phyloP scores from a whole-genome alignment of 495 filamentous ascomycete species.

The Podospora appendiculata region DNA sequence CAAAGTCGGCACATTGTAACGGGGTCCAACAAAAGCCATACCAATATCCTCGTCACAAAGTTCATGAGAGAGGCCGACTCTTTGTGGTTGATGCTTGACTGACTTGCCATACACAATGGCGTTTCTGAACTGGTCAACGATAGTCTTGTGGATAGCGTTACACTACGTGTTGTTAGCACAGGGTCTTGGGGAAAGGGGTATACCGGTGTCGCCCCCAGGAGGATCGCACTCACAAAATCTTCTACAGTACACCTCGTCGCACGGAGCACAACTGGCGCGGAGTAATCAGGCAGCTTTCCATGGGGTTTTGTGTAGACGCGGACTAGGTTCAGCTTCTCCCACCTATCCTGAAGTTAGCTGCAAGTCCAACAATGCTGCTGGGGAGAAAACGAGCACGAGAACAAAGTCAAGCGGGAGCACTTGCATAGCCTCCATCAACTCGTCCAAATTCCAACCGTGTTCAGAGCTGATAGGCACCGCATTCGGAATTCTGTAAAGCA shows the following conservation, averaged over 20 bases:
- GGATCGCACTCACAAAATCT: conserved; percentile 71
- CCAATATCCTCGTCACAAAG: conserved; percentile 95
- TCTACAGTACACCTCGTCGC: conserved; percentile 80
- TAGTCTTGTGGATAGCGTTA: conserved; percentile 91
- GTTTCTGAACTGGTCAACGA: conserved; percentile 90
- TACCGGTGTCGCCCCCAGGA: too few species aligned
- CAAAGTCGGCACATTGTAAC: conserved; percentile 17
- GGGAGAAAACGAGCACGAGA: too few species aligned
- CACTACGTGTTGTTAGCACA: conserved; percentile 51
- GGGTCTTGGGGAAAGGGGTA: neutral
- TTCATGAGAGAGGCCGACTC: conserved; percentile 86
- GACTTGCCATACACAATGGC: conserved; percentile 96
- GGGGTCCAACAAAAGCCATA: conserved; percentile 34
- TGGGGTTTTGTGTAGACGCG: conserved; percentile 98
- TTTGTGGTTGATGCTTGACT: conserved; percentile 97
- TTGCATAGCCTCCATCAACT: conserved; percentile 88
- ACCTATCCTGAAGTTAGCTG: conserved; percentile 34
- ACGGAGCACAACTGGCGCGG: conserved; percentile 80
- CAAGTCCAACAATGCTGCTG: too few species aligned
- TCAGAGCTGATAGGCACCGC: conserved; percentile 95
- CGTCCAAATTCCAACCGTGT: conserved; percentile 97
- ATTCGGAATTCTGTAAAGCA: conserved; percentile 94
- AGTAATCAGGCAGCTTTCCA: conserved; percentile 89
- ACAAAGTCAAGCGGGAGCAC: conserved; percentile 6
- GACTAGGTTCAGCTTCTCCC: conserved; percentile 87